These are phyloP conservation scores for Ogataea nitratoaversa DNA, from an alignment of 805 yeast genomes.

Conservation along the genomic window DNA sequence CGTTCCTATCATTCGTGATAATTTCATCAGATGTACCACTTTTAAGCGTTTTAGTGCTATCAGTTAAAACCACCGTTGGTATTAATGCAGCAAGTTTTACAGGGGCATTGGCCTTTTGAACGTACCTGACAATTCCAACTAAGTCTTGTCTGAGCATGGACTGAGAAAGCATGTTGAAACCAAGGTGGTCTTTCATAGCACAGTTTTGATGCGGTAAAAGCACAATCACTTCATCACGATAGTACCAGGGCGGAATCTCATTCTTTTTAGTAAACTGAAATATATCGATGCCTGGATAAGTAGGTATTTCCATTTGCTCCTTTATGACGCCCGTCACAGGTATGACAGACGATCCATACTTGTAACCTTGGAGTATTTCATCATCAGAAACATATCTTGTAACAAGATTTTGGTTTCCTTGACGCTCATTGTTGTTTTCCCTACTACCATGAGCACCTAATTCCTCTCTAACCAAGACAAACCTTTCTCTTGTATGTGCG, in stretches of 20 bases:
- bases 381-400: constrained; percentile 33
- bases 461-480: constrained; percentile 7
- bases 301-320: constrained; percentile 38
- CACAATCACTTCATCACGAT: constrained; percentile 55
- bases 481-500: constrained; percentile 21
- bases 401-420: constrained; percentile 22
- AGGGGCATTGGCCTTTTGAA: constrained; percentile 44
- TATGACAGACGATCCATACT: constrained; percentile 58
- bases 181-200: constrained; percentile 32
- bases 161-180: constrained; percentile 46
- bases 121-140: constrained; percentile 62
- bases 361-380: constrained; percentile 55
- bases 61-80: constrained; percentile 39
- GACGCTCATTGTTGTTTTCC: constrained; percentile 15
- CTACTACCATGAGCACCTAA: constrained; percentile 18
- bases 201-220: constrained; percentile 29
- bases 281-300: constrained; percentile 56
- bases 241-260: constrained; percentile 53
- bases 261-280: constrained; percentile 51
- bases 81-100: constrained; percentile 49
- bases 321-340: constrained; percentile 48
- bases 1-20: too few species aligned
- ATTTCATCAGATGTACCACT: constrained; percentile 11
- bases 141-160: constrained; percentile 44
- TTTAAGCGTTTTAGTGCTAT: constrained; percentile 11